Evolutionary conservation across 2,329 filamentous ascomycete genomes (phyloP).

Genomic region (Lomentospora prolificans): DNA sequence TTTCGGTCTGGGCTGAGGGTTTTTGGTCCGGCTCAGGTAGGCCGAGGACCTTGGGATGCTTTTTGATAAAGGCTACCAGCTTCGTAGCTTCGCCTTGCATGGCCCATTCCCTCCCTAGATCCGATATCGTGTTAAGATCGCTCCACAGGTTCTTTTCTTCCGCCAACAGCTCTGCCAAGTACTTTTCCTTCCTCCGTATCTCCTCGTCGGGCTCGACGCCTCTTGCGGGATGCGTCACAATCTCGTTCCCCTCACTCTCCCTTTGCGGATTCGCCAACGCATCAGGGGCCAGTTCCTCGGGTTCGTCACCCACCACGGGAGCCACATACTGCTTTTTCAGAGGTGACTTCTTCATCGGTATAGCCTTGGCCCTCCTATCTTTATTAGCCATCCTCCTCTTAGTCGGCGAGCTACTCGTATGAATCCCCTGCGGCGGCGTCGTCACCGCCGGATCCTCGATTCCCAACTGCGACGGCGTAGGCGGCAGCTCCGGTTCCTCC

Average conservation of each 20-base stretch:
- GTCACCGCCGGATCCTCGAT: constrained; percentile 42
- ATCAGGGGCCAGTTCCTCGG: constrained; percentile 5
- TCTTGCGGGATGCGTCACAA: constrained; percentile 27
- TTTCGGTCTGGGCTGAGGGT: constrained; percentile 13
- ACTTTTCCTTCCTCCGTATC: constrained; percentile 37
- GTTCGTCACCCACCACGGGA: constrained; percentile 6
- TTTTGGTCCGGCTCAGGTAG: constrained; percentile 13
- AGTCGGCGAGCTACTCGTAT: constrained; percentile 11
- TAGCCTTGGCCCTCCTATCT: constrained; percentile 16
- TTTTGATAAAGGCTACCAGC: constrained; percentile 12
- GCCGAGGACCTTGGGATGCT: constrained; percentile 28
- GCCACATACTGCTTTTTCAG: constrained; percentile 33
- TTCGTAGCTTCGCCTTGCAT: not conserved
- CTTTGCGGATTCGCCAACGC: constrained; percentile 7
- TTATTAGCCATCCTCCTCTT: not conserved
- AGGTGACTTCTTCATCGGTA: constrained; percentile 40
- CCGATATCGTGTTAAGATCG: constrained; percentile 42
- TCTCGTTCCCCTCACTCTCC: not conserved
- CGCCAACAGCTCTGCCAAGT: constrained; percentile 41
- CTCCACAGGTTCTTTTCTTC: constrained; percentile 47
- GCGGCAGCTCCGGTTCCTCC: constrained; percentile 48
- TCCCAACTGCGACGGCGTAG: constrained; percentile 39
- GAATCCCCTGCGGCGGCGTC: constrained; percentile 48
- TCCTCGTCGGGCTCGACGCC: constrained; percentile 30
- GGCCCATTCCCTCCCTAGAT: constrained; percentile 3